These are phyloP conservation scores for Terfezia claveryi DNA, from an alignment of 495 filamentous ascomycete genomes.

Conservation along the genomic window DNA sequence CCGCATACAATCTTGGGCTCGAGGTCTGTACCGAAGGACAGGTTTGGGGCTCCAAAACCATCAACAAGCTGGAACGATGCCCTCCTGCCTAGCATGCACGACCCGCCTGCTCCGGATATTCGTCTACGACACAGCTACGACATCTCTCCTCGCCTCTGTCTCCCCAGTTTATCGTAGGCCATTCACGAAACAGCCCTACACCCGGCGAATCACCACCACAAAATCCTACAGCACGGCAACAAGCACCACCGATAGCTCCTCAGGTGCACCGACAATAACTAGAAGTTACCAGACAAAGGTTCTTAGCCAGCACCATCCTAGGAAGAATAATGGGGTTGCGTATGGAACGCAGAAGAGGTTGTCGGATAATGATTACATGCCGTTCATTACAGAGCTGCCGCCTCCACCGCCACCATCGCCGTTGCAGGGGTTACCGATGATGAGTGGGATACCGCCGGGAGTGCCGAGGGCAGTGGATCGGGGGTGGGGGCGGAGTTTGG, in stretches of 20 bases:
- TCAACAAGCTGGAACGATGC: not conserved
- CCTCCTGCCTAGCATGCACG: conserved; percentile 11
- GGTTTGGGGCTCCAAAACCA: not conserved
- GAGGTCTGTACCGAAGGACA: not conserved
- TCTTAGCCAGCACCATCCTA: not conserved
- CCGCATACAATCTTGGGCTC: not conserved
- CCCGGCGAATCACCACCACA: not conserved
- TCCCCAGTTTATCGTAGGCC: not conserved
- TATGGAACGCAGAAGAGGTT: not conserved
- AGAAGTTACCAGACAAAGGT: not conserved
- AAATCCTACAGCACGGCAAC: not conserved
- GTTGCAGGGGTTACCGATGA: not conserved
- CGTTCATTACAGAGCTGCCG: conserved; percentile 7
- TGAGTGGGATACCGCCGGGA: too few species aligned
- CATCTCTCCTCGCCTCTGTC: not conserved
- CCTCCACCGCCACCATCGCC: conserved; percentile 2
- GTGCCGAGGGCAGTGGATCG: not conserved
- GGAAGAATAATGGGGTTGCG: not conserved
- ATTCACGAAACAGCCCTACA: not conserved
- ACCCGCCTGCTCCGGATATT: conserved; percentile 6
- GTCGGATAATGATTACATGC: conserved; percentile 17
- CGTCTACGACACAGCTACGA: conserved; percentile 3
- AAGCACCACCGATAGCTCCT: not conserved
- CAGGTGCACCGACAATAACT: not conserved
- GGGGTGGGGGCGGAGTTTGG: not conserved